A percentile compares a stretch with the other conserved stretches of the same genome.
Evolutionary conservation across 2,329 filamentous ascomycete genomes (phyloP).

Genomic region (Calonectria henricotiae): DNA sequence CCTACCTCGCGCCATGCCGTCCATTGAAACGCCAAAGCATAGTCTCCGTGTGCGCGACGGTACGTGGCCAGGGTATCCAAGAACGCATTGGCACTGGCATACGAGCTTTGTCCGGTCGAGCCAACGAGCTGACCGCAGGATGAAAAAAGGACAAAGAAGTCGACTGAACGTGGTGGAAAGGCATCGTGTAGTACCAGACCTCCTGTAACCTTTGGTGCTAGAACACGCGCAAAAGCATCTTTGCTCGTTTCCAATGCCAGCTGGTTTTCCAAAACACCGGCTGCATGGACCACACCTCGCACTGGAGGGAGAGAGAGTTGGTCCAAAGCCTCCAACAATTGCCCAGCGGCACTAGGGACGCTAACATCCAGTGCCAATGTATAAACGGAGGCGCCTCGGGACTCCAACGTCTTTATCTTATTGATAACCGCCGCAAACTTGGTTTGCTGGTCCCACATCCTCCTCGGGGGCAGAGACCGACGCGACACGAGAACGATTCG

Average conservation of each 20-base stretch:
- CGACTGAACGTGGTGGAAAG: not conserved
- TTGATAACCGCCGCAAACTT: not conserved
- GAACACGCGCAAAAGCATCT: constrained; percentile 6
- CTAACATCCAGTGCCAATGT: not conserved
- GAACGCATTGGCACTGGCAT: constrained; percentile 17
- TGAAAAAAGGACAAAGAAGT: constrained; percentile 11
- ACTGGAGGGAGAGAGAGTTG: constrained; percentile 5
- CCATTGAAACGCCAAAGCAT: constrained; percentile 10
- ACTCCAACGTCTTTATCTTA: constrained; percentile 4
- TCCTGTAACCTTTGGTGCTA: not conserved
- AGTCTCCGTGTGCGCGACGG: not conserved
- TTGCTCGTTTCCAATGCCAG: constrained; percentile 5
- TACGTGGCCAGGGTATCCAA: not conserved
- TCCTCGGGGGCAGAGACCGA: not conserved
- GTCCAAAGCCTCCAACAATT: not conserved
- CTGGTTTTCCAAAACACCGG: not conserved
- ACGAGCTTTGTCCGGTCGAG: constrained; percentile 1
- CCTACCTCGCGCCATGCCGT: constrained; percentile 14
- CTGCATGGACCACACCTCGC: constrained; percentile 1
- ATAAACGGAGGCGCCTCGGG: not conserved
- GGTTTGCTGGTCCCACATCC: not conserved
- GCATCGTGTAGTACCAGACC: not conserved
- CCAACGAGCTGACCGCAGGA: constrained; percentile 12
- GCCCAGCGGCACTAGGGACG: not conserved
- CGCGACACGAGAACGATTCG: constrained; percentile 3